These are phyloP conservation scores for Globisporangium cylindrosporum DNA, from an alignment of 352 stramenopile species.

Conservation along the genomic window DNA sequence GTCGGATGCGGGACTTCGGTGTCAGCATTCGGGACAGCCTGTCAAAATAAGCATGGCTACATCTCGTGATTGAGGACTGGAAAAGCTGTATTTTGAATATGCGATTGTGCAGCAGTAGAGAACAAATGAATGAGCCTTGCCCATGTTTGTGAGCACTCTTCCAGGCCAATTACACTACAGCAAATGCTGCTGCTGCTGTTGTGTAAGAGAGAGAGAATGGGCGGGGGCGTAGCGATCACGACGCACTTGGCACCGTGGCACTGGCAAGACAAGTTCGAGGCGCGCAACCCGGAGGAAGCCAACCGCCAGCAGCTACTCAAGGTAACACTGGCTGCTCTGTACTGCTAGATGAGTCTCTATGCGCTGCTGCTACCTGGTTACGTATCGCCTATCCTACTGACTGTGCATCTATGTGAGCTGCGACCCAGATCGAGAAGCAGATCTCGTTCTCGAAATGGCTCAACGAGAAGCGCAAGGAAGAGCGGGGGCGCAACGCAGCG, in stretches of 20 bases:
- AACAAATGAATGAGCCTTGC: background rate
- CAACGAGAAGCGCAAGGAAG: conserved; percentile 23
- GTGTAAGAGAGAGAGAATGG: background rate
- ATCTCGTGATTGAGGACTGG: background rate
- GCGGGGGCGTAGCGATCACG: background rate
- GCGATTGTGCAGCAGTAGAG: background rate
- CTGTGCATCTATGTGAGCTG: background rate
- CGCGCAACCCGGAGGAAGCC: conserved; percentile 32
- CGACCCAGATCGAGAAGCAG: conserved; percentile 36
- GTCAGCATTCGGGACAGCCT: no score
- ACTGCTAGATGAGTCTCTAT: no score
- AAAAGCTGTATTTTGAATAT: background rate
- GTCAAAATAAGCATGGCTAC: background rate
- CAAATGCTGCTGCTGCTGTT: background rate
- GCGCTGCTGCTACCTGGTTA: no score
- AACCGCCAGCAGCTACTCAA: conserved; percentile 50
- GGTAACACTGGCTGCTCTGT: conserved; percentile 14
- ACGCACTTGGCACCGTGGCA: conserved; percentile 36
- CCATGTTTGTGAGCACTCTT: background rate
- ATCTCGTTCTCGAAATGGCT: conserved; percentile 51
- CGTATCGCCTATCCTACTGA: background rate
- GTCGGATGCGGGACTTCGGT: no score
- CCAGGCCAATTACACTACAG: background rate
- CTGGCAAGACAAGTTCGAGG: conserved; percentile 60
- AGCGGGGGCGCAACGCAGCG: background rate